phyloP scores from a whole-genome alignment of 179 eudicot genomes.

The Nepenthes alata region DNA sequence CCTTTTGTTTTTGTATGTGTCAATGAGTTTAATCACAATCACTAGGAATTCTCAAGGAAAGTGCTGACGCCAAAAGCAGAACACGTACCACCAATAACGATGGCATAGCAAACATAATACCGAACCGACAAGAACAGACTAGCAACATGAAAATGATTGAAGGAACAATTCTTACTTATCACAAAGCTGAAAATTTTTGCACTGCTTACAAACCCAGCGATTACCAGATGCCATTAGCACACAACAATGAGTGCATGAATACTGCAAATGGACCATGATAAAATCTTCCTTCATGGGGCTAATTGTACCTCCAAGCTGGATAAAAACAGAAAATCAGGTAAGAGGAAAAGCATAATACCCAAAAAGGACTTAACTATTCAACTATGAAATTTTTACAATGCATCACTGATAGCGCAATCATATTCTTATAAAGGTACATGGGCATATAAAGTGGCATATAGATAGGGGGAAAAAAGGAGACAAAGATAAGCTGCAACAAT shows the following conservation, averaged over 20 bases:
- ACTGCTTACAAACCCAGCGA: constrained; percentile 80
- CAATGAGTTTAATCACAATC: too few relatives aligned
- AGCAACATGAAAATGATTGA: neutral
- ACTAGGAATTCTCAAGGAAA: too few relatives aligned
- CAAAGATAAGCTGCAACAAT: neutral
- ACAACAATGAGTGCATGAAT: constrained; percentile 76
- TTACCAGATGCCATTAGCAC: constrained; percentile 68
- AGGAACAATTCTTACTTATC: constrained; percentile 42
- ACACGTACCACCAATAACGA: too few relatives aligned
- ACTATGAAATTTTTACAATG: neutral
- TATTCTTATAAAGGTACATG: neutral
- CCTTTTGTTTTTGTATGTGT: too few relatives aligned
- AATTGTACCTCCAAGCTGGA: constrained; percentile 87
- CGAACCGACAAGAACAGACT: too few relatives aligned
- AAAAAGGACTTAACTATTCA: neutral
- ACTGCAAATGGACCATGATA: constrained; percentile 95
- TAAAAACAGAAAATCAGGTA: constrained; percentile 7
- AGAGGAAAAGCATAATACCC: neutral
- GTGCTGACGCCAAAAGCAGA: too few relatives aligned
- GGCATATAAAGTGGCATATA: neutral
- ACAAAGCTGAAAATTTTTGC: constrained; percentile 87
- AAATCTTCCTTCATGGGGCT: constrained; percentile 95
- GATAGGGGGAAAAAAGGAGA: neutral
- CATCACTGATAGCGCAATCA: neutral
- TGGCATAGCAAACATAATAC: too few relatives aligned